Percentiles rank a stretch among this genome's conserved stretches.
phyloP scores from a whole-genome alignment of 148 eudicot genomes.

The Silene latifolia region DNA sequence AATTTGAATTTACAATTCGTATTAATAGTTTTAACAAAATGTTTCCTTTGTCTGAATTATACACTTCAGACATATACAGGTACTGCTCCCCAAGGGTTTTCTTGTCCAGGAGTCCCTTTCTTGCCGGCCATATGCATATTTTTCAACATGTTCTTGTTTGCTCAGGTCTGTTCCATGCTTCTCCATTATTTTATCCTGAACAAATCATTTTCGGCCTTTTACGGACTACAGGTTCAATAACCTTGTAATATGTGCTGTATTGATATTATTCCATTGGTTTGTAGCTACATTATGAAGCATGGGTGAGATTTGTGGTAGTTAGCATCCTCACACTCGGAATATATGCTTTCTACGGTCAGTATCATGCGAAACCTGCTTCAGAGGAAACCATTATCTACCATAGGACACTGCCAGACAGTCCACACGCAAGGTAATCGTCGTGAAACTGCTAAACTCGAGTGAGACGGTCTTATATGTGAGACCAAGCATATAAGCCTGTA shows the following conservation, averaged over 20 bases:
- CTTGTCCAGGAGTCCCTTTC: conserved; percentile 88
- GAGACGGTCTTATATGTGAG: neutral
- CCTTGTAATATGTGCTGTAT: neutral
- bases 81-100: conserved; percentile 57
- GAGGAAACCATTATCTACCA: conserved; percentile 45
- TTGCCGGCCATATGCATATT: conserved; percentile 83
- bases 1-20: neutral
- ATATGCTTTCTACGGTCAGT: conserved; percentile 86
- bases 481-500: neutral
- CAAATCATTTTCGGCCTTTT: neutral
- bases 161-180: conserved; percentile 60
- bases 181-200: neutral
- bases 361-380: conserved; percentile 69
- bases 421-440: conserved; percentile 20
- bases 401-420: conserved; percentile 39
- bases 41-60: neutral
- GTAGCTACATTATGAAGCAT: conserved; percentile 91
- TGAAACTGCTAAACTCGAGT: neutral
- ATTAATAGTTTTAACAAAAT: neutral
- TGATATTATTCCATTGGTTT: conserved; percentile 19
- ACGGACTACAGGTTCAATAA: neutral
- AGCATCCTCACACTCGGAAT: conserved; percentile 54
- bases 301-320: conserved; percentile 81
- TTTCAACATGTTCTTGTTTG: conserved; percentile 85
- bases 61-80: conserved; percentile 47